phyloP scores from a whole-genome alignment of 78 protist species.

The Acrasis kona region DNA sequence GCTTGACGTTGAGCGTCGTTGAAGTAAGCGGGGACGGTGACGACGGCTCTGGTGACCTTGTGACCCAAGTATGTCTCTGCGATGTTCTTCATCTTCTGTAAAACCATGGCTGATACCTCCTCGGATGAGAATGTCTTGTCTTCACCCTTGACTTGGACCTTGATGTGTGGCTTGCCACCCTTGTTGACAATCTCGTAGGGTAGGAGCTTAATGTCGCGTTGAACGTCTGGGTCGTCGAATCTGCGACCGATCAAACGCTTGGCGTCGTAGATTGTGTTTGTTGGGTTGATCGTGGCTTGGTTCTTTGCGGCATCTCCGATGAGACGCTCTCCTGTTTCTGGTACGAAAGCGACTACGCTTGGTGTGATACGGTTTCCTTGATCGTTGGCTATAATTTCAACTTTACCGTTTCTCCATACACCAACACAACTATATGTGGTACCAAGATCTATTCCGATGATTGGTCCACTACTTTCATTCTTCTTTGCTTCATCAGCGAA shows the following conservation, averaged over 20 bases:
- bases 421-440: slow-evolving; percentile 72
- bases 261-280: slow-evolving; percentile 70
- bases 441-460: slow-evolving; percentile 57
- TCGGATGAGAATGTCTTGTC: slow-evolving; percentile 90
- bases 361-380: slow-evolving; percentile 90
- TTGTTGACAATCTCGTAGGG: slow-evolving; percentile 84
- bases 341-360: slow-evolving; percentile 68
- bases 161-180: slow-evolving; percentile 76
- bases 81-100: slow-evolving; percentile 84
- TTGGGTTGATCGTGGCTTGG: slow-evolving; percentile 53
- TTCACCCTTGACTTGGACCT: slow-evolving; percentile 80
- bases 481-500: neutral
- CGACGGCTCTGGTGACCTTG: slow-evolving; percentile 76
- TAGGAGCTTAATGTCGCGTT: slow-evolving; percentile 89
- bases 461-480: slow-evolving; percentile 15
- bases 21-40: no score
- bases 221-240: slow-evolving; percentile 76
- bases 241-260: slow-evolving; percentile 77
- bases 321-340: slow-evolving; percentile 76
- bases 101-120: slow-evolving; percentile 96
- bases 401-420: slow-evolving; percentile 53
- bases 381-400: slow-evolving; percentile 89
- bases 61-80: no score
- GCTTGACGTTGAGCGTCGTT: no score
- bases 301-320: slow-evolving; percentile 80